Evolutionary conservation across 1,284 basidiomycete genomes (phyloP).

Genomic region (Trametes polyzona): DNA sequence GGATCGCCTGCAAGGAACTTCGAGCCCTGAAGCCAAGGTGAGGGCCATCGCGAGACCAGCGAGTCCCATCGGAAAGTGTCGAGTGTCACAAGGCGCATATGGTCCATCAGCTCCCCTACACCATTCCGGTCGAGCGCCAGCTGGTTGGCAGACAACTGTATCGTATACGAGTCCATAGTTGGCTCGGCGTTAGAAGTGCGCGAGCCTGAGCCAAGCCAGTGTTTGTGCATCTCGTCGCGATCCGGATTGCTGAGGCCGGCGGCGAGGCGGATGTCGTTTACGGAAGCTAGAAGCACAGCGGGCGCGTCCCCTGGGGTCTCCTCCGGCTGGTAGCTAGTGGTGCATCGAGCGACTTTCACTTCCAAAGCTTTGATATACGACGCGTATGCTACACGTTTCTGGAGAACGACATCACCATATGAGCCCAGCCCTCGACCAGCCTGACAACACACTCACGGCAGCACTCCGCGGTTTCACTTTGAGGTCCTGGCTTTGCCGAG

Average conservation of each 20-base stretch:
- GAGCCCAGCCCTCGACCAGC: not conserved
- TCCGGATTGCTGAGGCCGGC: constrained; percentile 53
- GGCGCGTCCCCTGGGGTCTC: constrained; percentile 12
- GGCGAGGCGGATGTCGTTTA: constrained; percentile 44
- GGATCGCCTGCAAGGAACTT: constrained; percentile 61
- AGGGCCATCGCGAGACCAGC: constrained; percentile 63
- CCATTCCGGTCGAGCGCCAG: constrained; percentile 38
- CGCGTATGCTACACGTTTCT: constrained; percentile 30
- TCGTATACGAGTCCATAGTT: constrained; percentile 52
- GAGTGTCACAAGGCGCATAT: constrained; percentile 50
- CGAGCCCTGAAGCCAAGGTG: constrained; percentile 51
- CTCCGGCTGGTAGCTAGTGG: constrained; percentile 26
- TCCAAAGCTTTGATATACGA: constrained; percentile 35
- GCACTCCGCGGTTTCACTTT: constrained; percentile 1
- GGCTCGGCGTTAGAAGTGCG: constrained; percentile 37
- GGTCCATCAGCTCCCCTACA: constrained; percentile 30
- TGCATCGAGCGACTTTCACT: constrained; percentile 31
- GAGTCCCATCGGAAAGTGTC: constrained; percentile 46
- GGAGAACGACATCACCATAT: not conserved
- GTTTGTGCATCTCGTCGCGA: constrained; percentile 48
- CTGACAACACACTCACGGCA: constrained; percentile 7
- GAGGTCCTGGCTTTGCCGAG: constrained; percentile 22
- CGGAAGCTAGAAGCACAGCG: constrained; percentile 44
- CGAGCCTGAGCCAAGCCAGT: constrained; percentile 53
- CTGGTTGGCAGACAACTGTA: constrained; percentile 46